phyloP scores from a whole-genome alignment of 2,329 filamentous ascomycete genomes.

The Albifimbria verrucaria region DNA sequence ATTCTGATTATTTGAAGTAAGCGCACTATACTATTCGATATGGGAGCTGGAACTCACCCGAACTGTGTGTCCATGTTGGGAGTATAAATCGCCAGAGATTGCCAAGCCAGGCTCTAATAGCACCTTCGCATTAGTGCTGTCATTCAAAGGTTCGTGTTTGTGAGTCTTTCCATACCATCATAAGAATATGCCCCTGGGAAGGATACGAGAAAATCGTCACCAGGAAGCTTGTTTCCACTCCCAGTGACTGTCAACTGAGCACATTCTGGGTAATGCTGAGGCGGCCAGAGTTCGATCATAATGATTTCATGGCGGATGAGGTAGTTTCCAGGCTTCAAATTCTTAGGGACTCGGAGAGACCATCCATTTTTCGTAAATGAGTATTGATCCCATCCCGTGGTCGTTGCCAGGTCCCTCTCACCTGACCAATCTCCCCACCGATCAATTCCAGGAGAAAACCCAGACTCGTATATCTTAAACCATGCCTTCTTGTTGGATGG shows the following conservation, averaged over 20 bases:
- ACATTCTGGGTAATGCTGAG: constrained; percentile 3
- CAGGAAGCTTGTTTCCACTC: constrained; percentile 1
- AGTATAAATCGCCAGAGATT: constrained; percentile 1
- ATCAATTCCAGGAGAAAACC: constrained; percentile 39
- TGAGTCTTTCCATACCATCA: constrained; percentile 3
- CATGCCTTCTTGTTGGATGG: constrained; percentile 46
- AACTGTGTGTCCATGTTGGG: background rate
- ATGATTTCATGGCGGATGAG: constrained; percentile 55
- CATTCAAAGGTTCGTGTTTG: too few species aligned
- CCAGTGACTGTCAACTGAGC: constrained; percentile 3
- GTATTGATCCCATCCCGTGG: constrained; percentile 20
- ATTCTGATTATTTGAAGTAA: constrained; percentile 32
- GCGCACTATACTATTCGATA: too few species aligned
- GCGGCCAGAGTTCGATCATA: constrained; percentile 40
- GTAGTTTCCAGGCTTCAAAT: constrained; percentile 49
- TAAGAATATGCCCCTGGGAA: constrained; percentile 5
- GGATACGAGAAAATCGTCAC: constrained; percentile 2
- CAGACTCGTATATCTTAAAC: constrained; percentile 58
- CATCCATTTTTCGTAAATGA: constrained; percentile 35
- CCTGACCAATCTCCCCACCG: background rate
- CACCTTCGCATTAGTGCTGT: background rate
- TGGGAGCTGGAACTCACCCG: background rate
- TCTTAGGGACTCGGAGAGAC: constrained; percentile 46
- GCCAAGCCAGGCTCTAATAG: constrained; percentile 2
- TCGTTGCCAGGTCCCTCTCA: constrained; percentile 45